phyloP scores from a whole-genome alignment of 1,139 yeast species.

The Kurtzmaniella quercitrusa region DNA sequence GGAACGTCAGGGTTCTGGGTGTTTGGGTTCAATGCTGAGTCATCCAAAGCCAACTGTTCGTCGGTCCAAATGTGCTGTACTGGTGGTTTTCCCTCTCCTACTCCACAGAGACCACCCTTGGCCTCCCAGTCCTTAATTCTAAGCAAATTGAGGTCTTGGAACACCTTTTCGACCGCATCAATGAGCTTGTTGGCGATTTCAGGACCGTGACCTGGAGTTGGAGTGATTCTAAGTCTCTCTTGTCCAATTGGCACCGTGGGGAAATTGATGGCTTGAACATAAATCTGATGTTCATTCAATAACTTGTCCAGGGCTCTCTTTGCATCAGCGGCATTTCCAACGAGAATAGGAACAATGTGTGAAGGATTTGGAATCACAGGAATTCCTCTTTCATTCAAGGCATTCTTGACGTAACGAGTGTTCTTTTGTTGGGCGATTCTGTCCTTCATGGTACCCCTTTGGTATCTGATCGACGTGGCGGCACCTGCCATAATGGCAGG shows the following conservation, averaged over 20 bases:
- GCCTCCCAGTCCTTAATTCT: slow-evolving; percentile 76
- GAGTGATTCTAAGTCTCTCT: slow-evolving; percentile 93
- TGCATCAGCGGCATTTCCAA: slow-evolving; percentile 92
- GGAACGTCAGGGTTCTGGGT: slow-evolving; percentile 57
- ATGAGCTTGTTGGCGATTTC: slow-evolving; percentile 74
- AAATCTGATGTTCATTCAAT: slow-evolving; percentile 77
- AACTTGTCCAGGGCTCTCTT: slow-evolving; percentile 87
- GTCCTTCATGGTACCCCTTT: slow-evolving; percentile 70
- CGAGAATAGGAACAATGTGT: slow-evolving; percentile 91
- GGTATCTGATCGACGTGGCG: slow-evolving; percentile 78
- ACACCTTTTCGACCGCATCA: slow-evolving; percentile 75
- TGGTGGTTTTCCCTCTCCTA: slow-evolving; percentile 54
- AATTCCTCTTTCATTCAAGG: slow-evolving; percentile 66
- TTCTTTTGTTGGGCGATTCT: slow-evolving; percentile 82
- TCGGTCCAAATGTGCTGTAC: slow-evolving; percentile 79
- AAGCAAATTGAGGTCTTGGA: slow-evolving; percentile 67
- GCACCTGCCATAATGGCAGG: slow-evolving; percentile 99
- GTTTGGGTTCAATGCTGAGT: slow-evolving; percentile 60
- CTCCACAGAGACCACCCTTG: slow-evolving; percentile 85
- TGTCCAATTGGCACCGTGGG: slow-evolving; percentile 97
- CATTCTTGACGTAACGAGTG: slow-evolving; percentile 78
- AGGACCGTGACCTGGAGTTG: slow-evolving; percentile 92
- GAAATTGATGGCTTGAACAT: slow-evolving; percentile 96
- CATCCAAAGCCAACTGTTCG: slow-evolving; percentile 60
- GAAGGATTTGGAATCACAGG: slow-evolving; percentile 98